Evolutionary conservation across 2,329 filamentous ascomycete species (phyloP), one percentile per base, ranked within the genome.

Genomic region (Fusarium sp.): DNA sequence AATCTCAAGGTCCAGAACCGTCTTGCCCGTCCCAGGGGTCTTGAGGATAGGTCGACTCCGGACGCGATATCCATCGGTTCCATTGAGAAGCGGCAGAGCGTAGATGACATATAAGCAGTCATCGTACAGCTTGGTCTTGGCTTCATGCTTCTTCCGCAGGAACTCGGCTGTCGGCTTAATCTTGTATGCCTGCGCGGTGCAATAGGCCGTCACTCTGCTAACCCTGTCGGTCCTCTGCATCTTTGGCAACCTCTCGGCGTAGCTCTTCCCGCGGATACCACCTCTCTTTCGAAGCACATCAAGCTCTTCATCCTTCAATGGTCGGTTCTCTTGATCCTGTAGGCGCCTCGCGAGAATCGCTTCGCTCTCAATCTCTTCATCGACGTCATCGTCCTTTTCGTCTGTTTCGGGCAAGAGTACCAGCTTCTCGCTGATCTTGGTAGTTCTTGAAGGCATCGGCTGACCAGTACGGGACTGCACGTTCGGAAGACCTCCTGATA

Each of bases 91-190:
- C 6, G 97, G 97, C 34, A 98, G 86, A 81, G 98, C 95, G 82
- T 99, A 99, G 57, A 98, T 96, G 30, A 93, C 94, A 81, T 99
- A 99, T 27, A 99, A 87, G 80, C 97, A 99, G 83, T 99, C 97
- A 82, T 99, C 97, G 83, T 99, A 99, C 6, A 98, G 88, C 84
- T 99, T 99, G 16, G 96, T 97, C 84, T 95, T 93, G 1, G 95
- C 96, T 35, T 93, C 92, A 84, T 99, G 97, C 79, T 92, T 93
- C 74, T 94, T 94, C 77, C 94, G 93, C 71, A 98, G 87, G 81
- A 99, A 99, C 37, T 94, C 91, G 16, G 95, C 95, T n/a, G 95
- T 95, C 30, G 92, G 90, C 77, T 93, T 93, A 85, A 97, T 91
- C 84, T 96, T 97, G 85, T 95, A 98, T 9, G 93, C 94, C 82